Evolutionary conservation across 257 asterid species (phyloP), one percentile per base, ranked within the genome.

Genomic region (Solanum gracilifrons): DNA sequence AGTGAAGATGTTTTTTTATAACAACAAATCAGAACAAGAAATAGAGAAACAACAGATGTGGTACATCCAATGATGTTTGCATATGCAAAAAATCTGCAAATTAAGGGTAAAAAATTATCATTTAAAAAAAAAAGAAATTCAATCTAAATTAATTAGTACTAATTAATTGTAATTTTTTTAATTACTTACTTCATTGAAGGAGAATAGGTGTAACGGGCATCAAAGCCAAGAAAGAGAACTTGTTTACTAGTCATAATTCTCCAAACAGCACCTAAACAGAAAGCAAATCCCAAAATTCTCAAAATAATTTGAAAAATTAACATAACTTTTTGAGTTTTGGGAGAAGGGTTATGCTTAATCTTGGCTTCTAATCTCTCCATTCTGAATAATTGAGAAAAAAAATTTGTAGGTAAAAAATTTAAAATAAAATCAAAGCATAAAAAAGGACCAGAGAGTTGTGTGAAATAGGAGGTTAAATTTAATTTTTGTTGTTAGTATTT

Each of bases 141-240:
- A 72, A 72, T 72, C 15, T 33, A 72, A 32, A 71, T 71, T 7
- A 32, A 72, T 72, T 72, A 33, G 21, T 25, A 66, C 18, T 66
- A 66, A 66, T 66, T 11, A 21, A 4, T 55, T n/a, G 21, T 20
- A 21, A 62, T 62, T 62, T 64, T 23, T 21, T 5, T 62, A 27
- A 71, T 31, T 33, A 73, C 88, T 87, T 87, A 95, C 98, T 90
- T 92, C 92, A 91, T 90, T 46, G 97, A 92, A 2, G 98, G 86
- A 9, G 96, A 89, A 83, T 95, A 92, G 87, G 89, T 91, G 88
- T 92, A 96, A 13, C 93, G 90, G 7, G 98, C 98, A 11, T 88
- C 92, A 55, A 91, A 46, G 1, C 51, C 68, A 72, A 95, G 80
- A 5, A 83, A 23, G 21, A 91, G n/a, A 86, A 92, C 88, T 73